Evolutionary conservation across 2,329 filamentous ascomycete genomes (phyloP).

Genomic region (Colletotrichum somersetense): DNA sequence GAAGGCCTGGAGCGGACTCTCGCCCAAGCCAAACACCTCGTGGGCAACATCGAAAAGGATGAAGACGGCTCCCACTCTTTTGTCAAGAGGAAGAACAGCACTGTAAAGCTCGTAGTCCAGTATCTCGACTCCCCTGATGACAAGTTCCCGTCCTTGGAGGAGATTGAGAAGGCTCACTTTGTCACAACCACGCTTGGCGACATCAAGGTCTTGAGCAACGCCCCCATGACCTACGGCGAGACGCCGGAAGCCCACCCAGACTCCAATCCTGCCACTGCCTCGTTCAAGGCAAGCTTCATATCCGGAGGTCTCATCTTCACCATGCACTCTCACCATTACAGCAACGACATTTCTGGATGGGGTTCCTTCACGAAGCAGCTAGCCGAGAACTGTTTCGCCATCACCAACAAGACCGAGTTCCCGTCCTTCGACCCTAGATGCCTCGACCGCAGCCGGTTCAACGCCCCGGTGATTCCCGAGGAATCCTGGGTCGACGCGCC

Average conservation of each 20-base stretch:
- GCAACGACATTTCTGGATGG: slow-evolving; percentile 59
- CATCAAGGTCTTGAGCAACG: slow-evolving; percentile 51
- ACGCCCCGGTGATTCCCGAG: too few relatives aligned
- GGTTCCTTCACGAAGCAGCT: slow-evolving; percentile 27
- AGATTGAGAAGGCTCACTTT: slow-evolving; percentile 54
- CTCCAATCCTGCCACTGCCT: slow-evolving; percentile 50
- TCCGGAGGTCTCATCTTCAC: slow-evolving; percentile 56
- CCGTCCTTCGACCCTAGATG: too few relatives aligned
- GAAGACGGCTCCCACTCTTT: slow-evolving; percentile 52
- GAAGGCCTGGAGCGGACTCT: slow-evolving; percentile 49
- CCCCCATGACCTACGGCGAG: slow-evolving; percentile 55
- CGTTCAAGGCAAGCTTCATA: slow-evolving; percentile 58
- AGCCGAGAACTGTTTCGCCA: slow-evolving; percentile 44
- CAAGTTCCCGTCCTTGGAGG: slow-evolving; percentile 48
- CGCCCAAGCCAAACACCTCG: too few relatives aligned
- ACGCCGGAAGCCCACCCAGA: slow-evolving; percentile 54
- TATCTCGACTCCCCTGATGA: slow-evolving; percentile 49
- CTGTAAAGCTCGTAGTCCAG: slow-evolving; percentile 52
- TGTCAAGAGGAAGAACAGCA: slow-evolving; percentile 51
- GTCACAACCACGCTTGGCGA: slow-evolving; percentile 50
- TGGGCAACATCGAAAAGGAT: slow-evolving; percentile 52
- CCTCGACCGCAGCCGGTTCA: too few relatives aligned
- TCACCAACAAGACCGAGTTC: too few relatives aligned
- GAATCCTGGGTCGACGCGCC: too few relatives aligned
- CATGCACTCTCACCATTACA: slow-evolving; percentile 58